A percentile compares a stretch with the other conserved stretches of the same genome.
phyloP scores from a whole-genome alignment of 1,284 basidiomycete genomes.

The Farysia itapuensis region DNA sequence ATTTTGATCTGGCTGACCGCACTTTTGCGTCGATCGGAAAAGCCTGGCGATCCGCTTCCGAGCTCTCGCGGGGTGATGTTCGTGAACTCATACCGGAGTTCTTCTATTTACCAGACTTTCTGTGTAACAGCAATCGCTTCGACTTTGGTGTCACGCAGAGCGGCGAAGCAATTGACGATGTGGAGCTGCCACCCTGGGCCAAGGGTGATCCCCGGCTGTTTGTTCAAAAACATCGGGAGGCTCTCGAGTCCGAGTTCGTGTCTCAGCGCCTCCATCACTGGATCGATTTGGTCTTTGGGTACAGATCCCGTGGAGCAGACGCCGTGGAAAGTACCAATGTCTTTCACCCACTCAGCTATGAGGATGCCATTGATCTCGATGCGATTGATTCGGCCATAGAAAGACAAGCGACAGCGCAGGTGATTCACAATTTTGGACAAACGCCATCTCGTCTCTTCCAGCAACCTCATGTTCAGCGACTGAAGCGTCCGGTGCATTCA shows the following conservation, averaged over 20 bases:
- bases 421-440: slow-evolving; percentile 80
- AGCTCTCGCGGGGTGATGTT: slow-evolving; percentile 86
- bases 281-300: slow-evolving; percentile 74
- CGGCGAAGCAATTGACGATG: slow-evolving; percentile 81
- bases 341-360: slow-evolving; percentile 92
- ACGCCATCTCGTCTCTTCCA: slow-evolving; percentile 69
- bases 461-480: slow-evolving; percentile 75
- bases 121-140: slow-evolving; percentile 65
- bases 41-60: slow-evolving; percentile 81
- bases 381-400: slow-evolving; percentile 83
- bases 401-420: slow-evolving; percentile 86
- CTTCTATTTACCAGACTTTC: slow-evolving; percentile 66
- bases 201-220: slow-evolving; percentile 81
- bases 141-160: slow-evolving; percentile 80
- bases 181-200: slow-evolving; percentile 89
- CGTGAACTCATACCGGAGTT: slow-evolving; percentile 93
- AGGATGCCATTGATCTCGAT: slow-evolving; percentile 65
- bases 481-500: slow-evolving; percentile 53
- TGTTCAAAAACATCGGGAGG: slow-evolving; percentile 77
- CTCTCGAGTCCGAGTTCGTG: slow-evolving; percentile 85
- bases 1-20: slow-evolving; percentile 92
- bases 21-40: slow-evolving; percentile 74
- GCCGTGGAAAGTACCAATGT: slow-evolving; percentile 72
- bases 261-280: slow-evolving; percentile 81
- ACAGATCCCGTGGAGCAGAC: slow-evolving; percentile 44